phyloP scores from a whole-genome alignment of 495 filamentous ascomycete genomes.

The Daldinia loculata region DNA sequence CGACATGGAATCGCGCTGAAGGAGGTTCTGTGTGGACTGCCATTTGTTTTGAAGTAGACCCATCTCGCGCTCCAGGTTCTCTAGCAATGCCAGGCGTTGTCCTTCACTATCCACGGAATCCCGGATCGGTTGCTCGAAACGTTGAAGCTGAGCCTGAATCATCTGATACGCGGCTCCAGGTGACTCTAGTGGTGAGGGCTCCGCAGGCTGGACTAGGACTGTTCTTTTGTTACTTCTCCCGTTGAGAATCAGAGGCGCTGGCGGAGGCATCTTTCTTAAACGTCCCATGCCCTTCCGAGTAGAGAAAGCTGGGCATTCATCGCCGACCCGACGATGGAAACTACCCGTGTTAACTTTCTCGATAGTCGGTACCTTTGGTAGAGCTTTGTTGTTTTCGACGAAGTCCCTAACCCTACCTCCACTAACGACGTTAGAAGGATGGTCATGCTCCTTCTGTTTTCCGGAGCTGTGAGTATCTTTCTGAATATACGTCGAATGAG shows the following conservation, averaged over 20 bases:
- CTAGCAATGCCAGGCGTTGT: slow-evolving; percentile 54
- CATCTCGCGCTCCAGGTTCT: slow-evolving; percentile 64
- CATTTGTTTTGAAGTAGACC: slow-evolving; percentile 60
- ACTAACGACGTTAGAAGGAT: slow-evolving; percentile 2
- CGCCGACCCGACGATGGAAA: slow-evolving; percentile 63
- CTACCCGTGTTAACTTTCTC: slow-evolving; percentile 7
- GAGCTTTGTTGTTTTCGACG: slow-evolving; percentile 4
- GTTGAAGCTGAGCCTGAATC: slow-evolving; percentile 61
- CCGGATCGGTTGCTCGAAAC: slow-evolving; percentile 50
- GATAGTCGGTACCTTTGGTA: background rate
- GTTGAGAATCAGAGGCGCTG: slow-evolving; percentile 57
- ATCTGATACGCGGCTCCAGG: slow-evolving; percentile 57
- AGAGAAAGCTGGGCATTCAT: slow-evolving; percentile 63
- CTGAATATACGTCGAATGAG: slow-evolving; percentile 47
- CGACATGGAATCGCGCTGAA: slow-evolving; percentile 58
- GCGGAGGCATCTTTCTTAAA: slow-evolving; percentile 56
- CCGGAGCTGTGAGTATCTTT: slow-evolving; percentile 28
- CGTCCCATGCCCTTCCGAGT: slow-evolving; percentile 51
- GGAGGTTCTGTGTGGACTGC: slow-evolving; percentile 58
- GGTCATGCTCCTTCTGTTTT: slow-evolving; percentile 11
- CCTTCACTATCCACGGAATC: slow-evolving; percentile 46
- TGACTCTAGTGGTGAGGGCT: slow-evolving; percentile 60
- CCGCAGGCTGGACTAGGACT: slow-evolving; percentile 49
- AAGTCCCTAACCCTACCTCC: slow-evolving; percentile 37
- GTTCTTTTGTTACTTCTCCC: slow-evolving; percentile 42